phyloP scores from a whole-genome alignment of 768 basidiomycete genomes.

The Hygrocybe coccinea region DNA sequence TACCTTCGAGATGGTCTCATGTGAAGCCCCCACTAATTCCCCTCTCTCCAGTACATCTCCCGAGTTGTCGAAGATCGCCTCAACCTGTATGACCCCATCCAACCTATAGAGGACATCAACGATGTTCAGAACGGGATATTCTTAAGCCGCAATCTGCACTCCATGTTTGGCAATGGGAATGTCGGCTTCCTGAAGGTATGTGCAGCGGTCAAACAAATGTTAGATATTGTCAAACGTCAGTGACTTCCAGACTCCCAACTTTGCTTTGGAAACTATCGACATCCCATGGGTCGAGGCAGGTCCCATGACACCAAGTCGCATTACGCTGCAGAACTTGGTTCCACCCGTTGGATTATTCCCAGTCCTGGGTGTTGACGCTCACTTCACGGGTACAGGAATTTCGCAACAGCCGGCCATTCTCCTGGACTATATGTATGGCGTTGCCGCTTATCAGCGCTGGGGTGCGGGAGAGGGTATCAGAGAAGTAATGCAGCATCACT shows the following conservation, averaged over 20 bases:
- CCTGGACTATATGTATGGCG: constrained; percentile 13
- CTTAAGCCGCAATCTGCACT: not conserved
- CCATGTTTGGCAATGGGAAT: not conserved
- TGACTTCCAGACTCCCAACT: constrained; percentile 8
- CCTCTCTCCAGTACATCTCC: not conserved
- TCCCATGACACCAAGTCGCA: constrained; percentile 14
- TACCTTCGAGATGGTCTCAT: constrained; percentile 7
- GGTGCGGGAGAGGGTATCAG: constrained; percentile 9
- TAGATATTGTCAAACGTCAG: not conserved
- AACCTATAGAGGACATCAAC: not conserved
- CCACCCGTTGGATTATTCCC: not conserved
- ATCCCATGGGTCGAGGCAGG: constrained; percentile 11
- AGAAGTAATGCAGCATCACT: constrained; percentile 5
- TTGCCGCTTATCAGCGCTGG: constrained; percentile 13
- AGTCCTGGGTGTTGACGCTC: not conserved
- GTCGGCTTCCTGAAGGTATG: constrained; percentile 8
- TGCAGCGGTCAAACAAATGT: not conserved
- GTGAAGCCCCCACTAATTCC: not conserved
- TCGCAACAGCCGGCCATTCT: constrained; percentile 1
- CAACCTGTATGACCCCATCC: constrained; percentile 2
- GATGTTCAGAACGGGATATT: not conserved
- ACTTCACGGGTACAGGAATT: not conserved
- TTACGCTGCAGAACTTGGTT: constrained; percentile 8
- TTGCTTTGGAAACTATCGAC: constrained; percentile 4
- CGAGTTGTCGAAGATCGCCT: not conserved